phyloP scores from a whole-genome alignment of 768 basidiomycete species.

The Panaeolus papilionaceus region DNA sequence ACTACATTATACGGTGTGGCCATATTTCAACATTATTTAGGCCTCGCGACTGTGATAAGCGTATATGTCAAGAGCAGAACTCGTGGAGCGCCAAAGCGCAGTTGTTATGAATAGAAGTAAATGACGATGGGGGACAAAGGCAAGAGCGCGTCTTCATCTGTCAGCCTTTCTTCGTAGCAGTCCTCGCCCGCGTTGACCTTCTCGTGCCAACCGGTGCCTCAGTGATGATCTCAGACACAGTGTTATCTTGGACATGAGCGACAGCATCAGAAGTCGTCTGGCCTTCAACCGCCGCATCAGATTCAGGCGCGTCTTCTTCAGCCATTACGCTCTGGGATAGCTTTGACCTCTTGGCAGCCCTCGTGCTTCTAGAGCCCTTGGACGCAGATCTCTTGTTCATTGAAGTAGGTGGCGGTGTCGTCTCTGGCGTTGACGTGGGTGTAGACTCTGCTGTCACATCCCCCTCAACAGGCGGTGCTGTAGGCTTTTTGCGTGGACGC shows the following conservation, averaged over 20 bases:
- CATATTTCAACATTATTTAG: too few species aligned
- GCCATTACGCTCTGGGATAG: background rate
- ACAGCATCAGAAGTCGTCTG: background rate
- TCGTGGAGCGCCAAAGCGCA: too few species aligned
- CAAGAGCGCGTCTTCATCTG: background rate
- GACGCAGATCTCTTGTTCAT: background rate
- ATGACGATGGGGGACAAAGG: too few species aligned
- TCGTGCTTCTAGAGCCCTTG: background rate
- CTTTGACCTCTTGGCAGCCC: background rate
- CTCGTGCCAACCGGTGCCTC: background rate
- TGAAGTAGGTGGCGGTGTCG: background rate
- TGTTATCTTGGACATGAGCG: background rate
- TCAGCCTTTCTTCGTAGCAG: constrained; percentile 1
- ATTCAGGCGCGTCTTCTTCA: background rate
- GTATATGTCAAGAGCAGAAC: too few species aligned
- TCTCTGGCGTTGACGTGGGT: background rate
- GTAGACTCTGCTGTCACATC: background rate
- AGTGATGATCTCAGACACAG: background rate
- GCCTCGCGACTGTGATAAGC: too few species aligned
- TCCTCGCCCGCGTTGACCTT: background rate
- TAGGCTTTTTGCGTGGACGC: background rate
- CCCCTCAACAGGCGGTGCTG: background rate
- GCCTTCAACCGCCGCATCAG: background rate
- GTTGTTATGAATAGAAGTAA: too few species aligned
- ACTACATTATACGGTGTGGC: too few species aligned